A percentile compares a stretch with the other conserved stretches of the same genome.
phyloP scores from a whole-genome alignment of 352 stramenopile genomes.

The Phytophthora niederhauseri region DNA sequence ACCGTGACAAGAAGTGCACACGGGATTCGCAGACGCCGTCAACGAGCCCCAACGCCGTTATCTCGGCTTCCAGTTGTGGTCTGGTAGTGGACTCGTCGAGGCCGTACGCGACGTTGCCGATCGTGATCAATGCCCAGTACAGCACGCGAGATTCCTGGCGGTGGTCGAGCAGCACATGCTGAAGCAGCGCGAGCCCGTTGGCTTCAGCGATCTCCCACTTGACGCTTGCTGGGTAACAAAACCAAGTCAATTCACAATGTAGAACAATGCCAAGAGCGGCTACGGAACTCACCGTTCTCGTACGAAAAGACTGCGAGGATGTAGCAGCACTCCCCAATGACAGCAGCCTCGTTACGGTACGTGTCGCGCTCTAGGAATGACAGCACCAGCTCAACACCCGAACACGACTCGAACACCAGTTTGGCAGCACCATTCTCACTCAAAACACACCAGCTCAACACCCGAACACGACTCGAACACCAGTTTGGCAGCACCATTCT shows the following conservation, averaged over 20 bases:
- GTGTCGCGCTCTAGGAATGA: slow-evolving; percentile 38
- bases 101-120: slow-evolving; percentile 63
- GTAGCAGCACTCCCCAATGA: slow-evolving; percentile 58
- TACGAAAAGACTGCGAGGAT: slow-evolving; percentile 62
- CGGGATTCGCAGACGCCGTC: slow-evolving; percentile 46
- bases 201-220: slow-evolving; percentile 50
- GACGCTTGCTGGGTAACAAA: slow-evolving; percentile 15
- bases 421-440: slow-evolving; percentile 45
- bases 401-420: slow-evolving; percentile 37
- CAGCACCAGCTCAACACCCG: slow-evolving; percentile 36
- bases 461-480: slow-evolving; percentile 35
- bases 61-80: slow-evolving; percentile 31
- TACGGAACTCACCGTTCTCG: slow-evolving; percentile 53
- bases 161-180: slow-evolving; percentile 45
- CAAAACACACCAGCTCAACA: slow-evolving; percentile 34
- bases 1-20: slow-evolving; percentile 49
- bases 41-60: slow-evolving; percentile 43
- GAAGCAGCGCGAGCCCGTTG: slow-evolving; percentile 47
- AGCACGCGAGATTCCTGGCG: slow-evolving; percentile 43
- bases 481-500: slow-evolving; percentile 47
- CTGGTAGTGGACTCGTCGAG: slow-evolving; percentile 20
- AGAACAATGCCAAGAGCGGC: not conserved
- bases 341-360: slow-evolving; percentile 31
- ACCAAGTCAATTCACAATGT: not conserved
- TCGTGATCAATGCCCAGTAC: slow-evolving; percentile 61